A percentile compares a stretch with the other conserved stretches of the same genome.
Evolutionary conservation across 2,329 filamentous ascomycete species (phyloP).

Genomic region (Arthrinium puccinioides): DNA sequence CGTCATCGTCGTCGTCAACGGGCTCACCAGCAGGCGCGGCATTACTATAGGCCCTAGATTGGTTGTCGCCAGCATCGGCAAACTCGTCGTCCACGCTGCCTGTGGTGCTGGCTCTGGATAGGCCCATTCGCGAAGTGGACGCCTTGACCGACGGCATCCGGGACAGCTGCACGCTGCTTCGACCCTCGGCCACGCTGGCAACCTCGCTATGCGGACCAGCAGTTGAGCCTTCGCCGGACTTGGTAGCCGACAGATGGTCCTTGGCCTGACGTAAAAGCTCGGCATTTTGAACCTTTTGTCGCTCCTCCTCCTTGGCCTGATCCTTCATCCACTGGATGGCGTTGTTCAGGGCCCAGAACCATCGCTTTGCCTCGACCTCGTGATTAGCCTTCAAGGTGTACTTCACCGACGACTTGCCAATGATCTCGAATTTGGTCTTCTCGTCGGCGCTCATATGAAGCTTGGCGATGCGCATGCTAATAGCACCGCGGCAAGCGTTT

Average conservation of each 20-base stretch:
- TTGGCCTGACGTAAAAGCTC: constrained; percentile 74
- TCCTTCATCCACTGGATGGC: constrained; percentile 98
- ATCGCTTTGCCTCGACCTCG: constrained; percentile 94
- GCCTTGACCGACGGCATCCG: constrained; percentile 30
- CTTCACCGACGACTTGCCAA: constrained; percentile 96
- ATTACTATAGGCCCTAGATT: constrained; percentile 25
- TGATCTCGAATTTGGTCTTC: constrained; percentile 95
- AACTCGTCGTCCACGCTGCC: constrained; percentile 46
- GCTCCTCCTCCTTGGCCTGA: constrained; percentile 85
- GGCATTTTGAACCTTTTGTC: constrained; percentile 64
- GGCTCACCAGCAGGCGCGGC: constrained; percentile 8
- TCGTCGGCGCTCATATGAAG: constrained; percentile 95
- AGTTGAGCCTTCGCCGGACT: constrained; percentile 37
- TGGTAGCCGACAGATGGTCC: constrained; percentile 53
- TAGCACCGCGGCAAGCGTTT: constrained; percentile 91
- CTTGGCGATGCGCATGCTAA: constrained; percentile 96
- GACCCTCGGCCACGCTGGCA: constrained; percentile 41
- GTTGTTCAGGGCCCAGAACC: constrained; percentile 99
- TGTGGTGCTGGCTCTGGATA: constrained; percentile 35
- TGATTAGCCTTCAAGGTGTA: constrained; percentile 98
- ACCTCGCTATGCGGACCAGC: constrained; percentile 42
- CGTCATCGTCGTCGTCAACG: constrained; percentile 58
- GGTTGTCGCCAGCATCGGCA: constrained; percentile 36
- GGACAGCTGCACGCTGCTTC: constrained; percentile 38
- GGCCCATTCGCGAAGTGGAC: constrained; percentile 16